Base-by-base conservation (phyloP, 371 early-diverging fungal genomes). In the Rhizopus delemar region DNA sequence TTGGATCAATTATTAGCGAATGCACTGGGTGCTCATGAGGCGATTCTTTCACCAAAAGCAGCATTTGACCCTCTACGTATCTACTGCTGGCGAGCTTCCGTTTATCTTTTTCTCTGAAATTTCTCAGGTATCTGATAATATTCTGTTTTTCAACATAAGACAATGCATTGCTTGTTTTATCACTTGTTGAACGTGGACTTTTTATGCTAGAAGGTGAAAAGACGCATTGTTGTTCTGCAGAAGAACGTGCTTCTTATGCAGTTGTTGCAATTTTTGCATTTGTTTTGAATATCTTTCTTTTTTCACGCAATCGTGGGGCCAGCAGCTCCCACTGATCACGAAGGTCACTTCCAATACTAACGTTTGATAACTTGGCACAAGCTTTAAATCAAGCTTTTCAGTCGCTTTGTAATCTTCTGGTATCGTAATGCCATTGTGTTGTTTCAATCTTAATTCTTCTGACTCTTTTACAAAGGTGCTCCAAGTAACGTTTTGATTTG, bases 1-100 rank as follows among this genome's bases (percentile, higher is more conserved):
- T 22, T 32, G 53, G 34, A 36, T 62, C 62, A 33, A 62, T 11
- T 4, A 62, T 51, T n/a, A 62, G 13, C 0, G 38, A 52, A 12
- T 52, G 52, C 9, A 52, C 57, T 5, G 49, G 49, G 29, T 49
- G 49, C 29, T 49, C 49, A 49, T 49, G 22, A 32, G 29, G 4
- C 29, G 49, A 49, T 28, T 9, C 49, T 49, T 49, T 49, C 49
- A 49, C 49, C 49, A 49, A 49, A 28, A 9, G 29, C 49, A 49
- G 13, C 49, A 49, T 49, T 28, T 49, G 49, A 28, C 22, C 49
- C 22, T 49, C 49, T 49, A 49, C 49, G 29, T 28, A 28, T 49
- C 3, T 49, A 28, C 49, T 28, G 22, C 29, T 49, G 8, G 49
- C 29, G 49, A 49, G 49, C 29, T 32, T 49, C 49, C 49, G 22